Evolutionary conservation across 495 filamentous ascomycete genomes (phyloP).

Genomic region (Annulohypoxylon nitens): DNA sequence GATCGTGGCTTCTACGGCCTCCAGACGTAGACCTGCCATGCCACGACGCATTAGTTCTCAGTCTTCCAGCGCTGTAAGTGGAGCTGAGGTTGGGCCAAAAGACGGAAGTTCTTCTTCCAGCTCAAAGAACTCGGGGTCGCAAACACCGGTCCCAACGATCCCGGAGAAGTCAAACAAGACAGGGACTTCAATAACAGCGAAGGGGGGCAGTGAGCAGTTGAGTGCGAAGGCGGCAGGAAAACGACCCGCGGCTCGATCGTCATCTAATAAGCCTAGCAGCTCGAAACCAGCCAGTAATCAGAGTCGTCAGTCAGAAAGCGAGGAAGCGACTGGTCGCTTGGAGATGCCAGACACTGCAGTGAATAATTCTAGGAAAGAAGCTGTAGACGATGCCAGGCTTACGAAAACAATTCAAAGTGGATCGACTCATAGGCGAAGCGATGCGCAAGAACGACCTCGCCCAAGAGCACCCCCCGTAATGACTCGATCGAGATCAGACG

Average conservation of each 20-base stretch:
- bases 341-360: slow-evolving; percentile 25
- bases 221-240: slow-evolving; percentile 59
- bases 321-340: slow-evolving; percentile 1
- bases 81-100: slow-evolving; percentile 45
- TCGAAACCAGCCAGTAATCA: slow-evolving; percentile 12
- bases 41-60: slow-evolving; percentile 59
- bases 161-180: slow-evolving; percentile 34
- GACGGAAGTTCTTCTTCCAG: slow-evolving; percentile 40
- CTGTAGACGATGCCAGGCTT: slow-evolving; percentile 13
- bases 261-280: slow-evolving; percentile 31
- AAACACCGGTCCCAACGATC: slow-evolving; percentile 33
- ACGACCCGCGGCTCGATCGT: slow-evolving; percentile 39
- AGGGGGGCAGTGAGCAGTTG: slow-evolving; percentile 26
- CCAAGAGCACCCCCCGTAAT: slow-evolving; percentile 43
- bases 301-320: not conserved
- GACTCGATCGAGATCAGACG: slow-evolving; percentile 51
- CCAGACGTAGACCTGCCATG: slow-evolving; percentile 55
- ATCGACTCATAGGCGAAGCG: slow-evolving; percentile 34
- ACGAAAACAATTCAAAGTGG: slow-evolving; percentile 30
- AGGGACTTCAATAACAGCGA: slow-evolving; percentile 11
- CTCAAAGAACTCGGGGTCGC: slow-evolving; percentile 41
- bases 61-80: slow-evolving; percentile 48
- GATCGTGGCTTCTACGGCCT: slow-evolving; percentile 54
- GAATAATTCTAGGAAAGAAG: slow-evolving; percentile 11
- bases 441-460: slow-evolving; percentile 41